These are phyloP conservation scores for Russula ochroleuca DNA, from an alignment of 768 basidiomycete species.

Conservation along the genomic window DNA sequence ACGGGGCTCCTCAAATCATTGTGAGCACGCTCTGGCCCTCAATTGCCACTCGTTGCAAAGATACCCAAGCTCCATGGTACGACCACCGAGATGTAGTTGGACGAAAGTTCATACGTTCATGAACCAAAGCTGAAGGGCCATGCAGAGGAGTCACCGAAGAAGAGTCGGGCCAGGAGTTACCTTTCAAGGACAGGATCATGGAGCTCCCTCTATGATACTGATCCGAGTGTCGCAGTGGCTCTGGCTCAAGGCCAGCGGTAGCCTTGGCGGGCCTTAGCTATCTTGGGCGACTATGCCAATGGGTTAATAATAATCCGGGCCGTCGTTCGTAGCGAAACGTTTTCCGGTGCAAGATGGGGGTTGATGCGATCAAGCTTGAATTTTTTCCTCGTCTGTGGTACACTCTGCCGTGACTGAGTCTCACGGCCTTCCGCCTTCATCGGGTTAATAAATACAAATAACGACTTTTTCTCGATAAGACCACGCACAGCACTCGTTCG, in stretches of 20 bases:
- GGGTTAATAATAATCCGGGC: background rate
- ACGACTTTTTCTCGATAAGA: background rate
- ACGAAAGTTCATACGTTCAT: background rate
- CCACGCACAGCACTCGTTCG: background rate
- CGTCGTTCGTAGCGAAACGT: background rate
- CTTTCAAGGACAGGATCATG: background rate
- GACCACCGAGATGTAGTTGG: background rate
- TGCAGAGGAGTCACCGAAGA: no score
- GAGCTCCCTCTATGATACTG: background rate
- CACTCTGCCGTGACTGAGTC: background rate
- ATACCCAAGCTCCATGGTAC: background rate
- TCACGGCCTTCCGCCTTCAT: constrained; percentile 9
- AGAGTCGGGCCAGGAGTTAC: no score
- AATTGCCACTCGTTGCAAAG: background rate
- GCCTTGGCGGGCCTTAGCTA: background rate
- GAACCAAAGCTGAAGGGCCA: background rate
- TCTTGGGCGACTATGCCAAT: background rate
- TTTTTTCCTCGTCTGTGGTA: background rate
- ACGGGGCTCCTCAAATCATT: background rate
- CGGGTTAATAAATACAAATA: constrained; percentile 9
- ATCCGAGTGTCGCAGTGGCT: background rate
- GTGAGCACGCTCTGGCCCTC: background rate
- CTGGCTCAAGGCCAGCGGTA: background rate
- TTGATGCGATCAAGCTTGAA: constrained; percentile 1
- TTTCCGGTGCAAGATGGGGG: background rate